These are phyloP conservation scores for Lecanosticta acicola DNA, from an alignment of 2,329 filamentous ascomycete species.

Conservation along the genomic window DNA sequence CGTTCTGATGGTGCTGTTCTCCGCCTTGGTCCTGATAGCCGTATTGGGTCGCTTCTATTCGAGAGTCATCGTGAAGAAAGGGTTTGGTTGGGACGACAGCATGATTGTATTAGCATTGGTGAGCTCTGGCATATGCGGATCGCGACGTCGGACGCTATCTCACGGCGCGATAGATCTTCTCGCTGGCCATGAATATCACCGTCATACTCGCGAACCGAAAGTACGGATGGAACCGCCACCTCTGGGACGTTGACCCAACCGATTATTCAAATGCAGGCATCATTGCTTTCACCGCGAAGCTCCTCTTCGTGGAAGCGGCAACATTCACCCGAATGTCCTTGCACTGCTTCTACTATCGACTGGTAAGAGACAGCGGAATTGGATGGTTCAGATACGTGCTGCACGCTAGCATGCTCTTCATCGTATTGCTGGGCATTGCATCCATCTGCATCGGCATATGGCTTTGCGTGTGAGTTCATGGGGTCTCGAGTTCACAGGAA, in stretches of 20 bases:
- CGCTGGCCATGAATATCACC: slow-evolving; percentile 1
- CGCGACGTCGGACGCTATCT: neutral
- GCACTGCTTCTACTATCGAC: slow-evolving; percentile 43
- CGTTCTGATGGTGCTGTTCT: slow-evolving; percentile 37
- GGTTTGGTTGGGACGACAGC: slow-evolving; percentile 41
- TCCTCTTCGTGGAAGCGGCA: slow-evolving; percentile 38
- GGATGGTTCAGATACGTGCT: slow-evolving; percentile 37
- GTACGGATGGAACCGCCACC: slow-evolving; percentile 41
- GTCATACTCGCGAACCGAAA: slow-evolving; percentile 39
- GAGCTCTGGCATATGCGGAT: slow-evolving; percentile 1
- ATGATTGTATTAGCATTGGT: slow-evolving; percentile 40
- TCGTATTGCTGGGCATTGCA: slow-evolving; percentile 34
- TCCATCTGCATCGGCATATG: slow-evolving; percentile 37
- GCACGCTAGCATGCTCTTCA: slow-evolving; percentile 36
- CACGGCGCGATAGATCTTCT: neutral
- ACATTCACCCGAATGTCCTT: slow-evolving; percentile 42
- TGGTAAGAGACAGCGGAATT: slow-evolving; percentile 38
- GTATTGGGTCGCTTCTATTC: slow-evolving; percentile 39
- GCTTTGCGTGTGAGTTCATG: slow-evolving; percentile 33
- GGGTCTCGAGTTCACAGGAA: neutral
- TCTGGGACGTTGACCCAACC: slow-evolving; percentile 37
- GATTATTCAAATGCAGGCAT: slow-evolving; percentile 26
- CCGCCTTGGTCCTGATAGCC: slow-evolving; percentile 33
- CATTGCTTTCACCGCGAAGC: slow-evolving; percentile 40
- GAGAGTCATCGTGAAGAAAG: slow-evolving; percentile 37